phyloP scores from a whole-genome alignment of 768 basidiomycete species.

The Tylopilus plumbeoviolaceoides region DNA sequence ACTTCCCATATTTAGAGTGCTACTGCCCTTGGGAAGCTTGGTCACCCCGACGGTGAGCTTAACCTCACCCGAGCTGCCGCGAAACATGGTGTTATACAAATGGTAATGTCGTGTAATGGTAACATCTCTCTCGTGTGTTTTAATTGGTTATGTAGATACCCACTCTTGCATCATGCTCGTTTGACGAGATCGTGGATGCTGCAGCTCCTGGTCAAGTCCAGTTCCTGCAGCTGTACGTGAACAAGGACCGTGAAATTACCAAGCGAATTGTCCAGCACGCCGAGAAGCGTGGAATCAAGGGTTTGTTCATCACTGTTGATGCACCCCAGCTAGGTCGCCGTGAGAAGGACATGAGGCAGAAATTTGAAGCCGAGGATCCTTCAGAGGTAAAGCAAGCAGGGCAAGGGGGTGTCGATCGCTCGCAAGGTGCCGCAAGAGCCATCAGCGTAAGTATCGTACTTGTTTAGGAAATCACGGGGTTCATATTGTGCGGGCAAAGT shows the following conservation, averaged over 20 bases:
- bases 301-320: constrained; percentile 94
- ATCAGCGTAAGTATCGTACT: constrained; percentile 62
- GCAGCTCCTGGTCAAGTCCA: constrained; percentile 75
- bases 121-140: not conserved
- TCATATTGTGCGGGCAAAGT: constrained; percentile 37
- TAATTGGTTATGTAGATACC: constrained; percentile 61
- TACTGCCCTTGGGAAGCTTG: constrained; percentile 88
- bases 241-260: constrained; percentile 83
- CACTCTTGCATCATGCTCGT: constrained; percentile 91
- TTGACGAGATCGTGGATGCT: constrained; percentile 92
- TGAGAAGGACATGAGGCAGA: constrained; percentile 97
- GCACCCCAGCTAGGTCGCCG: constrained; percentile 93
- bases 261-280: constrained; percentile 87
- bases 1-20: constrained; percentile 46
- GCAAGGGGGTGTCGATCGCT: constrained; percentile 60
- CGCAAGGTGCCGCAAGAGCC: constrained; percentile 90
- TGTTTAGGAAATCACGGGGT: not conserved
- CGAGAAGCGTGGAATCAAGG: constrained; percentile 86
- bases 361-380: constrained; percentile 73
- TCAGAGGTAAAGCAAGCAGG: constrained; percentile 42
- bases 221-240: constrained; percentile 89
- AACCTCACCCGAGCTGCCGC: constrained; percentile 87
- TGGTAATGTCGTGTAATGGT: constrained; percentile 38
- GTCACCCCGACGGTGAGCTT: constrained; percentile 93
- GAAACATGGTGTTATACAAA: constrained; percentile 71